phyloP scores from a whole-genome alignment of 108 stramenopile genomes.

The Conticribra guillardii region DNA sequence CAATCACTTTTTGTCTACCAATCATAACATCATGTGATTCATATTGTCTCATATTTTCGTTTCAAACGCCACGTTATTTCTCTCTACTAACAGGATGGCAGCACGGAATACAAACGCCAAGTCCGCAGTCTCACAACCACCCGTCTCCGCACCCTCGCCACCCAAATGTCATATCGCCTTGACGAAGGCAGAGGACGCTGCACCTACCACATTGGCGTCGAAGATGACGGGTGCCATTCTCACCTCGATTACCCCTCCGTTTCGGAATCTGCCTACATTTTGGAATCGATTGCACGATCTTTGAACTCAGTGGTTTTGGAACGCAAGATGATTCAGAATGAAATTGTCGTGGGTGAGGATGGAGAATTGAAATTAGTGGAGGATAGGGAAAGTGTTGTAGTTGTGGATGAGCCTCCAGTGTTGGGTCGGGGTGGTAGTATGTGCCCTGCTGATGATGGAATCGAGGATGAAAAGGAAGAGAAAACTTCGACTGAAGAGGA shows the following conservation, averaged over 20 bases:
- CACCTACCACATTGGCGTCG: conserved; percentile 79
- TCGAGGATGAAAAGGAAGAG: conserved; percentile 55
- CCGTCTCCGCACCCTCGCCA: conserved; percentile 80
- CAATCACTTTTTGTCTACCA: background rate
- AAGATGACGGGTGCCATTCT: conserved; percentile 89
- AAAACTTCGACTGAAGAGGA: conserved; percentile 17
- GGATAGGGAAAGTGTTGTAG: conserved; percentile 20
- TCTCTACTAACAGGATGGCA: conserved; percentile 65
- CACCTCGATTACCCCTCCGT: conserved; percentile 69
- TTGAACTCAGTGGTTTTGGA: conserved; percentile 81
- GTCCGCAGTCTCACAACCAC: conserved; percentile 59
- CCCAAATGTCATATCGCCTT: conserved; percentile 86
- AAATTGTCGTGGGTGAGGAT: conserved; percentile 54
- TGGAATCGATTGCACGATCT: conserved; percentile 76
- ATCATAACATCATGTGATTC: too few species aligned
- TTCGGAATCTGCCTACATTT: conserved; percentile 62
- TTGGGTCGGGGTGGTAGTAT: conserved; percentile 11
- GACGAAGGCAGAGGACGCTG: conserved; percentile 80
- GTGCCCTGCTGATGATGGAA: conserved; percentile 10
- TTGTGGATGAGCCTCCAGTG: conserved; percentile 54
- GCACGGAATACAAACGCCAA: conserved; percentile 85
- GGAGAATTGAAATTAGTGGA: conserved; percentile 29
- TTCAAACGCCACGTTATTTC: background rate
- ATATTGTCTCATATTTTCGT: background rate
- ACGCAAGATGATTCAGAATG: conserved; percentile 80